These are phyloP conservation scores for Sporisorium scitamineum DNA, from an alignment of 1,284 basidiomycete species.

Conservation along the genomic window DNA sequence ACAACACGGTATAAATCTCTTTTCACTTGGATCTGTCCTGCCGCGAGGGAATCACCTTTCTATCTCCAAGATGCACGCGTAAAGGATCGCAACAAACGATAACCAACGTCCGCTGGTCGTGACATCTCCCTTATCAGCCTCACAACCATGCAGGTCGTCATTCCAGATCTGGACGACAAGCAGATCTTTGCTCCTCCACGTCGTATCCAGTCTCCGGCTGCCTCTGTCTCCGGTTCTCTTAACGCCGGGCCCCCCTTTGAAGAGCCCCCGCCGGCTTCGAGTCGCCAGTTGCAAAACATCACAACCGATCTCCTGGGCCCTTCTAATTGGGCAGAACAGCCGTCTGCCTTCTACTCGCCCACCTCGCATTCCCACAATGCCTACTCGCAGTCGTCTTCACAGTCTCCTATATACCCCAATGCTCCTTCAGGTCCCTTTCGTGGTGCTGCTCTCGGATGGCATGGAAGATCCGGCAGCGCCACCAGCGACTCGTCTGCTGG, in stretches of 20 bases:
- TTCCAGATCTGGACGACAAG: conserved; percentile 66
- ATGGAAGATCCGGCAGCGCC: conserved; percentile 45
- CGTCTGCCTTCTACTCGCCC: conserved; percentile 11
- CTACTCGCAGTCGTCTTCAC: conserved; percentile 17
- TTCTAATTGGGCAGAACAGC: conserved; percentile 21
- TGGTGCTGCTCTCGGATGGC: conserved; percentile 48
- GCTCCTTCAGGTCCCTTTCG: conserved; percentile 43
- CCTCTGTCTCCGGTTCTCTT: conserved; percentile 18
- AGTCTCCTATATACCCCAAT: conserved; percentile 35
- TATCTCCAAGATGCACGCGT: background rate
- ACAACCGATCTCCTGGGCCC: conserved; percentile 13
- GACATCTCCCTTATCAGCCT: background rate
- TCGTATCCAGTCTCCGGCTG: conserved; percentile 31
- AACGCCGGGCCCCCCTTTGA: conserved; percentile 27
- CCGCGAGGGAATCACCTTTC: too few species aligned
- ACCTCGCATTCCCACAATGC: conserved; percentile 11
- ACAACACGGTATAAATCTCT: too few species aligned
- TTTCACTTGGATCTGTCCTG: too few species aligned
- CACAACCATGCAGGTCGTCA: conserved; percentile 62
- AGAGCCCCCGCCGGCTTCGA: conserved; percentile 34
- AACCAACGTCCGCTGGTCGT: background rate
- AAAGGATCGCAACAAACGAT: background rate
- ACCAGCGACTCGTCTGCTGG: conserved; percentile 53
- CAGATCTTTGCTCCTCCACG: conserved; percentile 47
- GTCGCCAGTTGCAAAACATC: conserved; percentile 45